These are phyloP conservation scores for Lecanicillium sp. DNA, from an alignment of 2,329 filamentous ascomycete species.

Conservation along the genomic window DNA sequence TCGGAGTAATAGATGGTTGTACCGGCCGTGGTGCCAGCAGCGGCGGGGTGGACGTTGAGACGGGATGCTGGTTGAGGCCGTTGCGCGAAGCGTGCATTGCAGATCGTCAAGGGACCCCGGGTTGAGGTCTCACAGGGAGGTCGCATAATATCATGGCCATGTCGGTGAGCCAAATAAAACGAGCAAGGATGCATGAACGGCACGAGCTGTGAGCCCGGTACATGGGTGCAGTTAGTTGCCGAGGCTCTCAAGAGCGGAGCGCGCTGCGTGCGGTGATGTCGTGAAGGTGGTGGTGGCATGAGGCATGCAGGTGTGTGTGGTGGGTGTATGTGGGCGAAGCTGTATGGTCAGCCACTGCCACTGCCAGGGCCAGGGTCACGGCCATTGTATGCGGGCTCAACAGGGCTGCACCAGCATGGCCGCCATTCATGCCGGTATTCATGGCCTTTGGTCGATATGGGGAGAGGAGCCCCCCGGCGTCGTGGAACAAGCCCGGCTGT, in stretches of 20 bases:
- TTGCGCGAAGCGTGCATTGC: background rate
- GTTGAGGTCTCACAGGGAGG: background rate
- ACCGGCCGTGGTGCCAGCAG: background rate
- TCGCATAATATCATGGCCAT: background rate
- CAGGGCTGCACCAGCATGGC: constrained; percentile 4
- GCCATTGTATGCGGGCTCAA: constrained; percentile 4
- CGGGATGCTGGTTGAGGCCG: background rate
- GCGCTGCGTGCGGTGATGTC: background rate
- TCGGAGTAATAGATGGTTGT: background rate
- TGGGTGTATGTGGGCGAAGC: background rate
- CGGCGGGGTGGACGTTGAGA: constrained; percentile 9
- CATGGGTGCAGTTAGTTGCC: background rate
- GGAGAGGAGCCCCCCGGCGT: constrained; percentile 1
- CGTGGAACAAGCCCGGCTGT: constrained; percentile 5
- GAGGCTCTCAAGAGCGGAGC: constrained; percentile 3
- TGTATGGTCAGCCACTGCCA: background rate
- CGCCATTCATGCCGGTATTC: background rate
- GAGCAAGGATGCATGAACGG: background rate
- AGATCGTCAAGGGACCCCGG: background rate
- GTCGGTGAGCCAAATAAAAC: constrained; percentile 3
- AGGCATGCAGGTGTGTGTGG: too few relatives aligned
- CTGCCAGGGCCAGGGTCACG: too few relatives aligned
- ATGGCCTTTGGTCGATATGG: background rate
- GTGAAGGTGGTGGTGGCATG: too few relatives aligned
- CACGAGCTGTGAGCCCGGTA: background rate